phyloP scores from a whole-genome alignment of 2,329 filamentous ascomycete genomes.

The Cladorrhinum sp. region DNA sequence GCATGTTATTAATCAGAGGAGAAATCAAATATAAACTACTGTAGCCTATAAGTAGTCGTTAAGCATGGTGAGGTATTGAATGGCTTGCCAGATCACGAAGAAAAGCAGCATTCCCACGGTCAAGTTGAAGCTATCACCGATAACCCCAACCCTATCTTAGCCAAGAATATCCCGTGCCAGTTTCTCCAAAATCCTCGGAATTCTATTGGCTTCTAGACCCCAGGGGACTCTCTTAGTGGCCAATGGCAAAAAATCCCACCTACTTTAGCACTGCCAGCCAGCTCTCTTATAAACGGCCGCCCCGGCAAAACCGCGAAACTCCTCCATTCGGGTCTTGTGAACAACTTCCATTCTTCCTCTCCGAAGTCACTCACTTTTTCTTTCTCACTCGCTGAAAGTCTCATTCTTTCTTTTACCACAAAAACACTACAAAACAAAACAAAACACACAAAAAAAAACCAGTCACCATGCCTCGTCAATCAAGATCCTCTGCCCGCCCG shows the following conservation, averaged over 20 bases:
- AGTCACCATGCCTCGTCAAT: constrained; percentile 69
- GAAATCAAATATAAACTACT: background rate
- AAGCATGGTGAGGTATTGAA: too few species aligned
- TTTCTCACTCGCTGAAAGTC: background rate
- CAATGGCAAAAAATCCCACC: constrained; percentile 23
- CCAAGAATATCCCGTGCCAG: background rate
- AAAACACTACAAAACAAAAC: constrained; percentile 11
- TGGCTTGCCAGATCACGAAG: too few species aligned
- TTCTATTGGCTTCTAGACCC: constrained; percentile 31
- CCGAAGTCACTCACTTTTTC: background rate
- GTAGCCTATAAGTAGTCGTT: too few species aligned
- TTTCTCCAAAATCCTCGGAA: background rate
- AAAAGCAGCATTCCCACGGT: background rate
- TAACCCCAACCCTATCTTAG: constrained; percentile 15
- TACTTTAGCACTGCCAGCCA: constrained; percentile 23
- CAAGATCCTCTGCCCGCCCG: constrained; percentile 58
- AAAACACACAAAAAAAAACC: constrained; percentile 3
- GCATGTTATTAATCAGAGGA: background rate
- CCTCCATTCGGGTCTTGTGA: constrained; percentile 1
- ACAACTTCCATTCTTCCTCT: constrained; percentile 8
- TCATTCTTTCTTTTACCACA: too few species aligned
- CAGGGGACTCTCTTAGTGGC: constrained; percentile 18
- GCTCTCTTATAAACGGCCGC: constrained; percentile 30
- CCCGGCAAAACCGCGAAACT: constrained; percentile 20
- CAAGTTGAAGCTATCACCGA: background rate